Conservation (phyloP, 306 rosid genomes). For the Prunus salicina region DNA sequence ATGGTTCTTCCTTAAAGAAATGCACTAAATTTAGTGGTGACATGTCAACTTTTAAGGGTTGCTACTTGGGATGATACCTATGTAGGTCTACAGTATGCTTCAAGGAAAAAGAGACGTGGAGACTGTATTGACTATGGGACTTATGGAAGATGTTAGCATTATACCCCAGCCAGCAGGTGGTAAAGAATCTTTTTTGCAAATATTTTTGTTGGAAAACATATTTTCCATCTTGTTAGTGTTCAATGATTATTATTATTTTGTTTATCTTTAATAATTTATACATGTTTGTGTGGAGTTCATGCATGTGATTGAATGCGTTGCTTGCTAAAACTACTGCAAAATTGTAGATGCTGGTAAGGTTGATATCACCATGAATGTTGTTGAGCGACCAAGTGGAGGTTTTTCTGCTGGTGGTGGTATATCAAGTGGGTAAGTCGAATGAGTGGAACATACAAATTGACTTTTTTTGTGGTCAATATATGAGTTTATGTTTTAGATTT, state of each 20-base stretch:
- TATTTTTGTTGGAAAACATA: background rate
- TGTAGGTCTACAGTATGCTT: conserved; percentile 91
- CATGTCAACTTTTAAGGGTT: background rate
- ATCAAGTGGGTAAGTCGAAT: conserved; percentile 85
- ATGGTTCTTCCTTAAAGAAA: background rate
- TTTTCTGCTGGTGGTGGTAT: conserved; percentile 99
- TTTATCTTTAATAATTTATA: background rate
- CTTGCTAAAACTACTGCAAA: conserved; percentile 11
- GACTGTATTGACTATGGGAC: conserved; percentile 90
- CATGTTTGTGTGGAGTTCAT: background rate
- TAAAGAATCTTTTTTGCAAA: conserved; percentile 4
- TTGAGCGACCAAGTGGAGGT: conserved; percentile 98
- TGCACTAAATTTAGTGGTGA: background rate
- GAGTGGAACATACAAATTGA: background rate
- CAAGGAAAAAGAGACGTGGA: conserved; percentile 97
- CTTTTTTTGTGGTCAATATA: background rate
- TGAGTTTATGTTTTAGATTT: background rate
- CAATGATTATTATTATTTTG: background rate
- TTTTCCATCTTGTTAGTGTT: background rate
- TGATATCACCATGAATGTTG: conserved; percentile 92
- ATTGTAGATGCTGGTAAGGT: conserved; percentile 83
- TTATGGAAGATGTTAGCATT: conserved; percentile 96
- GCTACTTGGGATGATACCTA: conserved; percentile 15
- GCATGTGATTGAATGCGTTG: conserved; percentile 2
- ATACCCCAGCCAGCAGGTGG: conserved; percentile 92